Conservation (phyloP, 768 basidiomycete species). For the Termitomyces sp. region DNA sequence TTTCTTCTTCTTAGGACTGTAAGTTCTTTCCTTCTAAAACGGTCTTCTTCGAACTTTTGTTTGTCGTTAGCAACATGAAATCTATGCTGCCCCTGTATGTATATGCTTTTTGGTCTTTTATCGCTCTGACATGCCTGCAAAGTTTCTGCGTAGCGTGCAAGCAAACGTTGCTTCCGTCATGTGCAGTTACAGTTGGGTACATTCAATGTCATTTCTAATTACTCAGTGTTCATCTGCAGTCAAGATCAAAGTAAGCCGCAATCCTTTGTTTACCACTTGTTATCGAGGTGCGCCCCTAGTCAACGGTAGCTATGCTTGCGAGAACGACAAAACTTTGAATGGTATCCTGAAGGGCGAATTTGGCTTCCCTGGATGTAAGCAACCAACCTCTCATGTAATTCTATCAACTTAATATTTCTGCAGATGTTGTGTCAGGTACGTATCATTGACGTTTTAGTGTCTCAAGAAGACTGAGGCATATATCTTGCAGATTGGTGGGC, state of each 20-base stretch:
- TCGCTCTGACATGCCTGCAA: neutral
- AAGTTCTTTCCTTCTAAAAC: constrained; percentile 4
- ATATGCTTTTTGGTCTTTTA: neutral
- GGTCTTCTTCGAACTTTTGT: neutral
- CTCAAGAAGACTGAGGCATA: neutral
- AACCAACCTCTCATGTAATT: neutral
- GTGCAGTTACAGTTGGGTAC: constrained; percentile 50
- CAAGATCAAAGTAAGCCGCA: constrained; percentile 27
- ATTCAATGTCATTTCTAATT: neutral
- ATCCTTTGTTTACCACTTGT: neutral
- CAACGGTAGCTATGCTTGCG: constrained; percentile 58
- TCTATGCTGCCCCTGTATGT: constrained; percentile 47
- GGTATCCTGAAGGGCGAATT: constrained; percentile 61
- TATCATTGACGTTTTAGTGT: neutral
- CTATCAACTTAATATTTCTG: neutral
- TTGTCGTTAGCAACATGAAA: constrained; percentile 40
- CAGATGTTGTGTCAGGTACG: constrained; percentile 43
- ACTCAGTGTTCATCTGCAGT: neutral
- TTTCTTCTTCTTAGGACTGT: constrained; percentile 24
- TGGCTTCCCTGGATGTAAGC: constrained; percentile 60
- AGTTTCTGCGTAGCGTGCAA: constrained; percentile 54
- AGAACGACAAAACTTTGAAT: constrained; percentile 54
- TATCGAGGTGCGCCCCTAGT: constrained; percentile 19
- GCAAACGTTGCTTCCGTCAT: constrained; percentile 63
- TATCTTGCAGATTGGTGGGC: constrained; percentile 53